Evolutionary conservation across 208 protist genomes (phyloP), one percentile per base, ranked within the genome.

Genomic region (Endotrypanum monterogeii): DNA sequence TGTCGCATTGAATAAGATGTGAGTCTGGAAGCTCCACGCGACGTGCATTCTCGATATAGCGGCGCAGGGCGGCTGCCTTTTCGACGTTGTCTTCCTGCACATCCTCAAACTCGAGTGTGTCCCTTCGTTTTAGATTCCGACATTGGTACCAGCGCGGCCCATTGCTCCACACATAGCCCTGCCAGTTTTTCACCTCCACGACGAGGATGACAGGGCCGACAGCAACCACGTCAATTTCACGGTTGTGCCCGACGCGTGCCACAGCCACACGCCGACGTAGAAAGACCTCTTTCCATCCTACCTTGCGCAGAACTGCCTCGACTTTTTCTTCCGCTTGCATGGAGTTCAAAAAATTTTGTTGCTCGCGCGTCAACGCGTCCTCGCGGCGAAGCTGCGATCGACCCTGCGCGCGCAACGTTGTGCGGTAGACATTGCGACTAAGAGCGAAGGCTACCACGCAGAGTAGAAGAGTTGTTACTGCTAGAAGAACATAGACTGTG

Each of bases 141-240:
- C 78, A 76, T 73, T 97, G 93, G 76, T 88, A 97, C 93, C 93
- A 97, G 32, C 85, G 83, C 12, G 79, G 77, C 5, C 93, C 93
- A 56, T 95, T 93, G 66, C 87, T 87, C 91, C 93, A 97, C 57
- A 97, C 89, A n/a, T 85, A 80, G 41, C 93, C 93, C n/a, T 88
- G 89, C 91, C 93, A 97, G 73, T 97, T 80, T 76, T 97, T 97
- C 62, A 97, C 93, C 78, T 97, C 93, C 8, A 97, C 83, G 28
- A 97, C 93, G 14, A 96, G 84, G 20, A 97, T 71, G 52, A 94
- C 79, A 18, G 85, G 86, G 5, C 89, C 91, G 8, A 97, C 87
- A 0, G 91, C 93, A 54, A 97, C 70, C 7, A 95, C 93, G 77
- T 97, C 93, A 71, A 97, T 94, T 72, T 97, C 90, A 54, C 93